Evolutionary conservation across 2,329 filamentous ascomycete species (phyloP).

Genomic region (Stachybotrys echinatus): DNA sequence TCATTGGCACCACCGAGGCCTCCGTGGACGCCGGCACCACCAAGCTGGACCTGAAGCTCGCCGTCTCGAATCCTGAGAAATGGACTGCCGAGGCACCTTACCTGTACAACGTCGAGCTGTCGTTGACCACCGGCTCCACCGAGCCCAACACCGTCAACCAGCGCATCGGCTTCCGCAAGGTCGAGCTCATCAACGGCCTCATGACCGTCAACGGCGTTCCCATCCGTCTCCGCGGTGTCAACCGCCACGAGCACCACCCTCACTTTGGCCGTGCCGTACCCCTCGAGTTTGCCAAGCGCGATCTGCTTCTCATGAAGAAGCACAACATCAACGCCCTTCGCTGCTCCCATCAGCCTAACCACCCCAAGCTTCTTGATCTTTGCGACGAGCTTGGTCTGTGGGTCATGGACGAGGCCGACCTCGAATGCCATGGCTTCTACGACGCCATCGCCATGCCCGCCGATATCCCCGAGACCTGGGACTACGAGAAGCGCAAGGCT

Average conservation of each 20-base stretch:
- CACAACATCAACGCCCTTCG: slow-evolving; percentile 69
- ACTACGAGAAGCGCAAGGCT: slow-evolving; percentile 56
- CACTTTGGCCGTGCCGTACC: slow-evolving; percentile 58
- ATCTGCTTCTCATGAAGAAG: slow-evolving; percentile 63
- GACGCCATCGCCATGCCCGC: slow-evolving; percentile 42
- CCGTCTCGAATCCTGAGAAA: slow-evolving; percentile 49
- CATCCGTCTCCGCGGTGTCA: slow-evolving; percentile 59
- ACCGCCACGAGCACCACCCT: slow-evolving; percentile 68
- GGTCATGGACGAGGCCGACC: slow-evolving; percentile 47
- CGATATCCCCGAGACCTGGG: slow-evolving; percentile 48
- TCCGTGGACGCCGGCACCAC: slow-evolving; percentile 18
- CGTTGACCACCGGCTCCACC: slow-evolving; percentile 18
- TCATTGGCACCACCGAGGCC: slow-evolving; percentile 17
- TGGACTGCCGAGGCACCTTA: slow-evolving; percentile 64
- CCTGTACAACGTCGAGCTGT: slow-evolving; percentile 50
- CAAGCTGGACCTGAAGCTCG: slow-evolving; percentile 35
- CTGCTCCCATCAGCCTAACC: slow-evolving; percentile 63
- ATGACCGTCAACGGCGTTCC: slow-evolving; percentile 58
- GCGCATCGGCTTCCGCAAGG: slow-evolving; percentile 56
- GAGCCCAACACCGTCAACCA: slow-evolving; percentile 40
- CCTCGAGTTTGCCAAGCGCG: slow-evolving; percentile 53
- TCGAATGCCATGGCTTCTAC: slow-evolving; percentile 50
- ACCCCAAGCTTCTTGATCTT: slow-evolving; percentile 53
- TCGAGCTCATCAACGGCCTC: slow-evolving; percentile 56
- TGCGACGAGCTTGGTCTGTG: slow-evolving; percentile 63